These are phyloP conservation scores for Leavenworthia alabamica DNA, from an alignment of 345 rosid genomes.

Conservation along the genomic window DNA sequence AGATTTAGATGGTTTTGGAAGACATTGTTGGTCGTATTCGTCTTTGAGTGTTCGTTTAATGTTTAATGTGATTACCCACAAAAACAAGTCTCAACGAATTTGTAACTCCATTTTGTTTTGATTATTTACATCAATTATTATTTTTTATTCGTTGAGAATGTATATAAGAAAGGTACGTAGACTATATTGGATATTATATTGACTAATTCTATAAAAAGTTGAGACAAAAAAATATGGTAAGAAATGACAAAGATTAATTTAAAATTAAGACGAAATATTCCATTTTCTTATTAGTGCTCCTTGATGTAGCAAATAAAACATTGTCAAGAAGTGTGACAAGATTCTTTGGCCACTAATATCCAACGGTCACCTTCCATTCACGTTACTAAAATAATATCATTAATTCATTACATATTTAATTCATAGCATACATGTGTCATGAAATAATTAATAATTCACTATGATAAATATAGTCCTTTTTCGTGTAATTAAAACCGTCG, in stretches of 20 bases:
- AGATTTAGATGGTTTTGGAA: not conserved
- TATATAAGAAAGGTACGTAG: too few relatives aligned
- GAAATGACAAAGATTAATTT: not conserved
- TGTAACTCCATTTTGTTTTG: too few relatives aligned
- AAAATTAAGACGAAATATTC: not conserved
- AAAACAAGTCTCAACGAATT: too few relatives aligned
- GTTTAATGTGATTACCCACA: too few relatives aligned
- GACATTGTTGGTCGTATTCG: not conserved
- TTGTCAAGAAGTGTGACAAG: constrained; percentile 1
- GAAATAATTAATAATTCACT: too few relatives aligned
- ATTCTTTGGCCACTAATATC: constrained; percentile 10
- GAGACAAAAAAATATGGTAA: not conserved
- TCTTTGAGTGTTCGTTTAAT: not conserved
- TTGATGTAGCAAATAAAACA: not conserved
- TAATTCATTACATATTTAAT: too few relatives aligned
- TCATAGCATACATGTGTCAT: too few relatives aligned
- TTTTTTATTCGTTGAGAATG: too few relatives aligned
- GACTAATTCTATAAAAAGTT: not conserved
- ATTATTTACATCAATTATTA: too few relatives aligned
- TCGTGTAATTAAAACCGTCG: not conserved
- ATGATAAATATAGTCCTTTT: too few relatives aligned
- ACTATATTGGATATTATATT: constrained; percentile 15
- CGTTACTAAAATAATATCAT: too few relatives aligned
- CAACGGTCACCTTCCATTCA: too few relatives aligned
- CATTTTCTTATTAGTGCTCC: not conserved